Percentiles rank a stretch among this genome's conserved stretches.
Evolutionary conservation across 2,329 filamentous ascomycete genomes (phyloP).

Genomic region (Fusarium duplospermum): DNA sequence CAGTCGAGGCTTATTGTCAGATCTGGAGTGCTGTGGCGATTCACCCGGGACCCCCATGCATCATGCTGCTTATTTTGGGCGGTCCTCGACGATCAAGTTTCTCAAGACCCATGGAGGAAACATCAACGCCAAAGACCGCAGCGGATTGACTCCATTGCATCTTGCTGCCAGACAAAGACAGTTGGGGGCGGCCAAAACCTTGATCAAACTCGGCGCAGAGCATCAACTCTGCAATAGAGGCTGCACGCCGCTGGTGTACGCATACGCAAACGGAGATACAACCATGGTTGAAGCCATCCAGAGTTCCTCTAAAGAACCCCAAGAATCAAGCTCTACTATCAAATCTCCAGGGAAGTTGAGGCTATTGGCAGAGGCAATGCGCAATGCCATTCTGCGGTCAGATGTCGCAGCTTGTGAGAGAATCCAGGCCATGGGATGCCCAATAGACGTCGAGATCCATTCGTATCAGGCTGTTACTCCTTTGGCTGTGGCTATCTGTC

Average conservation of each 20-base stretch:
- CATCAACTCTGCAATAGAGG: not conserved
- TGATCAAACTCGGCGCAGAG: not conserved
- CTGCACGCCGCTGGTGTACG: not conserved
- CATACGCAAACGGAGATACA: not conserved
- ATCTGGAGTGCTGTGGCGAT: not conserved
- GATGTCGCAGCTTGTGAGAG: not conserved
- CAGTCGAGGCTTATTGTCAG: not conserved
- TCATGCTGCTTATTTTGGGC: not conserved
- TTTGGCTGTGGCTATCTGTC: not conserved
- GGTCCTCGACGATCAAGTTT: not conserved
- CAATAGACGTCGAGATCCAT: not conserved
- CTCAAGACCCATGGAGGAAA: not conserved
- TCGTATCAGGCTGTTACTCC: not conserved
- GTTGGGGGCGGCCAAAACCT: not conserved
- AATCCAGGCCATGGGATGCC: not conserved
- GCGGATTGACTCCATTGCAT: not conserved
- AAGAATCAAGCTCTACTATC: too few relatives aligned
- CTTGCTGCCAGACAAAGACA: not conserved
- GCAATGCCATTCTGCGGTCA: not conserved
- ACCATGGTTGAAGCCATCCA: not conserved
- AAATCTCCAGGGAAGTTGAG: fast-evolving
- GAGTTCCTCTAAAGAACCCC: not conserved
- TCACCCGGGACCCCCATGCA: conserved; percentile 5
- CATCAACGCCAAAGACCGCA: not conserved
- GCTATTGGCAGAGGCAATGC: not conserved